Percentiles rank a stretch among this genome's conserved stretches.
Evolutionary conservation across 371 early-diverging fungal species (phyloP).

Genomic region (Rhizopus delemar): DNA sequence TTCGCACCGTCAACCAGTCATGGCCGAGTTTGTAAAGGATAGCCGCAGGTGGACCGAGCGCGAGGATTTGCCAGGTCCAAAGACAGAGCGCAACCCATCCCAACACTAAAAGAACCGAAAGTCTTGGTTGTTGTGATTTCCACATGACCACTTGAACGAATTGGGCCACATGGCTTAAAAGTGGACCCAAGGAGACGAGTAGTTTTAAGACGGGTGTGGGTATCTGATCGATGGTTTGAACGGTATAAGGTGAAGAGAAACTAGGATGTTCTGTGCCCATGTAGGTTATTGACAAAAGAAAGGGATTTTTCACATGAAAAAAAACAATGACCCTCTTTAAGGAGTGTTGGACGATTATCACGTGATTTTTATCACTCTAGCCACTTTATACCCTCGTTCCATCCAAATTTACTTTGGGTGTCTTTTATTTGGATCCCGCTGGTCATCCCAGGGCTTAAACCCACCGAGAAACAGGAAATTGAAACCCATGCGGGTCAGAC

Average conservation of each 20-base stretch:
- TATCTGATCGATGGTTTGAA: conserved; percentile 42
- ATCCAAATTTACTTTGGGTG: too few species aligned
- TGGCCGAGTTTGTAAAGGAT: conserved; percentile 27
- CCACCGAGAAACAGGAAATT: too few species aligned
- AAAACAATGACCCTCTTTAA: neutral
- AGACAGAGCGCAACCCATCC: conserved; percentile 33
- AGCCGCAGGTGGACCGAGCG: conserved; percentile 29
- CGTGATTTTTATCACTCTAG: too few species aligned
- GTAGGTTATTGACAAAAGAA: neutral
- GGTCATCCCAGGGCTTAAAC: too few species aligned
- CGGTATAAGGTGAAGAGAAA: conserved; percentile 43
- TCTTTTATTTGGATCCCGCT: too few species aligned
- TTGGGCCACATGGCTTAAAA: conserved; percentile 14
- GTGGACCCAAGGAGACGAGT: conserved; percentile 34
- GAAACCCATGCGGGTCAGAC: too few species aligned
- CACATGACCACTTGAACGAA: conserved; percentile 28
- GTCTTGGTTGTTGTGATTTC: conserved; percentile 26
- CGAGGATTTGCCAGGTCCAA: conserved; percentile 36
- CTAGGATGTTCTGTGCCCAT: conserved; percentile 8
- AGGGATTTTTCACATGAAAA: neutral
- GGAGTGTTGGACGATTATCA: too few species aligned
- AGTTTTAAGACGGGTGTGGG: conserved; percentile 40
- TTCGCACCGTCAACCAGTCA: conserved; percentile 36
- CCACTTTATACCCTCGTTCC: too few species aligned
- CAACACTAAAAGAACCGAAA: conserved; percentile 30